Conservation (phyloP, 1,284 basidiomycete genomes). For the Cutaneotrichosporon arboriforme region DNA sequence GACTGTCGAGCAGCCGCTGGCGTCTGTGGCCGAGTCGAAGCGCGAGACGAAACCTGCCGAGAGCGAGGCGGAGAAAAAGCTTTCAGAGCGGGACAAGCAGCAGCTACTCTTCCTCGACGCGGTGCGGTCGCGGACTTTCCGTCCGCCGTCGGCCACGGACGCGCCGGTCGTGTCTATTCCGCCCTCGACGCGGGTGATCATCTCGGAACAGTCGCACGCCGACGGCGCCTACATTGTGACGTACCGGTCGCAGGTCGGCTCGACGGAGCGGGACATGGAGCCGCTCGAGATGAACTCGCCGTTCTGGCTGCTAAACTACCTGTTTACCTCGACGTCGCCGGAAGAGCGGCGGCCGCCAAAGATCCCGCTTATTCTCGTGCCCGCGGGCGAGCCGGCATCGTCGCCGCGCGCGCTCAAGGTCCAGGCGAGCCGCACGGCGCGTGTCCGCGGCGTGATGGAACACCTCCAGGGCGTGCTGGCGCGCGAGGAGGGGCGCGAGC, state of each 20-base stretch:
- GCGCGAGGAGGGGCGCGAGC: conserved; percentile 8
- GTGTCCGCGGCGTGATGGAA: conserved; percentile 16
- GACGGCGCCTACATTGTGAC: conserved; percentile 69
- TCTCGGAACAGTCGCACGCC: conserved; percentile 72
- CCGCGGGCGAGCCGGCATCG: conserved; percentile 50
- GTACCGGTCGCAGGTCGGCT: conserved; percentile 67
- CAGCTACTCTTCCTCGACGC: conserved; percentile 55
- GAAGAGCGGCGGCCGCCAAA: conserved; percentile 62
- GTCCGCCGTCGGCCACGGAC: conserved; percentile 65
- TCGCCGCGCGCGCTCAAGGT: conserved; percentile 10
- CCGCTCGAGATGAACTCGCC: conserved; percentile 73
- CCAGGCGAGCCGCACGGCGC: conserved; percentile 22
- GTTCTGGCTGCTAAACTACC: conserved; percentile 80
- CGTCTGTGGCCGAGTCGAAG: conserved; percentile 33
- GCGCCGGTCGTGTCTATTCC: conserved; percentile 65
- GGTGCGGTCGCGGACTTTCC: conserved; percentile 63
- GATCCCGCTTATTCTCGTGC: conserved; percentile 80
- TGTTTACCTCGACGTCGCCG: conserved; percentile 53
- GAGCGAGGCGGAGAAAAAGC: conserved; percentile 2
- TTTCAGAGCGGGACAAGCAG: conserved; percentile 40
- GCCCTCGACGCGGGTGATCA: conserved; percentile 62
- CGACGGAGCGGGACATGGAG: conserved; percentile 60
- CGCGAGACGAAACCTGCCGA: conserved; percentile 12
- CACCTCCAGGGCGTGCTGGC: conserved; percentile 9
- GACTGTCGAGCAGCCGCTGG: conserved; percentile 38